Evolutionary conservation across 108 stramenopile genomes (phyloP).

Genomic region (Nitzschia putrida): DNA sequence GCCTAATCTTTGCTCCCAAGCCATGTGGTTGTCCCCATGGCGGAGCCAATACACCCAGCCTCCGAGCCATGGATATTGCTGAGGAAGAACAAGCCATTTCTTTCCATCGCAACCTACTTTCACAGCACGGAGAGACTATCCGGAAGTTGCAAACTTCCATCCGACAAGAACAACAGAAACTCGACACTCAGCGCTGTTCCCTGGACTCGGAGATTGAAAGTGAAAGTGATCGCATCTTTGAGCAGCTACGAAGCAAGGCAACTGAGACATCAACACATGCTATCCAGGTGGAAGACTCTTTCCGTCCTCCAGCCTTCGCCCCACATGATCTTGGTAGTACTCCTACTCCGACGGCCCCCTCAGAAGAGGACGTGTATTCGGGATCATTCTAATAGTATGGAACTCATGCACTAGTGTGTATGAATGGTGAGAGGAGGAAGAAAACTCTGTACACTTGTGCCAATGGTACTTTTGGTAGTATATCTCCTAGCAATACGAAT

Average conservation of each 20-base stretch:
- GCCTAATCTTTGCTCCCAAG: background rate
- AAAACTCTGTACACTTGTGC: too few species aligned
- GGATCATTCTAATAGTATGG: too few species aligned
- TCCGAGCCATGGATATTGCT: slow-evolving; percentile 4
- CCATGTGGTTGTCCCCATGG: background rate
- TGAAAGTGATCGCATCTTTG: slow-evolving; percentile 11
- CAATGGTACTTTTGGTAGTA: too few species aligned
- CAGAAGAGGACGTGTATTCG: background rate
- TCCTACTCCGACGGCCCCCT: slow-evolving; percentile 5
- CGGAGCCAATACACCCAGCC: background rate
- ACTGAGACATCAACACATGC: background rate
- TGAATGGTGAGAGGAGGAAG: too few species aligned
- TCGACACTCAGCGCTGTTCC: background rate
- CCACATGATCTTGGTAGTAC: background rate
- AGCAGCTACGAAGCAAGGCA: background rate
- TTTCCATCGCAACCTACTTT: background rate
- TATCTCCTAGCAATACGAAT: too few species aligned
- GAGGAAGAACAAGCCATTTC: background rate
- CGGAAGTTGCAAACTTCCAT: slow-evolving; percentile 5
- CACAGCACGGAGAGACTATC: background rate
- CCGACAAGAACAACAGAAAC: background rate
- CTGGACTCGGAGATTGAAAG: background rate
- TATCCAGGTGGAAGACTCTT: background rate
- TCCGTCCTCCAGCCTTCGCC: slow-evolving; percentile 7
- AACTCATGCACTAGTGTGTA: too few species aligned